phyloP scores from a whole-genome alignment of 768 basidiomycete genomes.

The Leccinum rimulosum region DNA sequence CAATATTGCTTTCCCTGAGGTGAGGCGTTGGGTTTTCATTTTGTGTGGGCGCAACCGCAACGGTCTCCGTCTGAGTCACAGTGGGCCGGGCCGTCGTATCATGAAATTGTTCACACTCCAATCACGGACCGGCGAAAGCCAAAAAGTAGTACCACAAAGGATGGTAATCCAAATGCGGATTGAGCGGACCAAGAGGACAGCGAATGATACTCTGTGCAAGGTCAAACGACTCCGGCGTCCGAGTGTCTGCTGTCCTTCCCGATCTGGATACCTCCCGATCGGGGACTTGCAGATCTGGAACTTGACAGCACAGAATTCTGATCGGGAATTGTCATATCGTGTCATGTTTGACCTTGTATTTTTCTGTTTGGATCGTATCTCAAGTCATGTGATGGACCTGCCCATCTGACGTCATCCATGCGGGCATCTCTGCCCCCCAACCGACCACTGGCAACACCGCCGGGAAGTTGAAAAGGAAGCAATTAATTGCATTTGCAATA shows the following conservation, averaged over 20 bases:
- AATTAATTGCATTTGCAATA: neutral
- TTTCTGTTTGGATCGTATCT: constrained; percentile 13
- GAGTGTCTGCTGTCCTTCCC: constrained; percentile 20
- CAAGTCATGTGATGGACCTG: constrained; percentile 17
- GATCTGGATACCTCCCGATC: constrained; percentile 21
- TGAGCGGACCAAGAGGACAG: neutral
- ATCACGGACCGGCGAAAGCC: constrained; percentile 8
- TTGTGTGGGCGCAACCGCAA: constrained; percentile 19
- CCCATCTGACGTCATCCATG: constrained; percentile 23
- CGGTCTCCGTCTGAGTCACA: constrained; percentile 7
- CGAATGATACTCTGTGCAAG: neutral
- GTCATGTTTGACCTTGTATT: constrained; percentile 20
- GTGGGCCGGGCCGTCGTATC: constrained; percentile 9
- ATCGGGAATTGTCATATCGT: constrained; percentile 28
- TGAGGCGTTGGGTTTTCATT: constrained; percentile 27
- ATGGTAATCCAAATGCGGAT: neutral
- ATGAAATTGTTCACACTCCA: constrained; percentile 13
- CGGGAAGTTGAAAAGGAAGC: neutral
- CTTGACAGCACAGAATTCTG: constrained; percentile 34
- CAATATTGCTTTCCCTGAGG: constrained; percentile 10
- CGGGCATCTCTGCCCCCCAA: neutral
- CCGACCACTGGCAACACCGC: neutral
- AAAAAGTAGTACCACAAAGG: neutral
- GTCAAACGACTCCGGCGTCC: neutral
- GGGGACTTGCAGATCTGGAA: constrained; percentile 21